Base-by-base conservation (phyloP, 169 alveolate species). In the Cryptosporidium tyzzeri region DNA sequence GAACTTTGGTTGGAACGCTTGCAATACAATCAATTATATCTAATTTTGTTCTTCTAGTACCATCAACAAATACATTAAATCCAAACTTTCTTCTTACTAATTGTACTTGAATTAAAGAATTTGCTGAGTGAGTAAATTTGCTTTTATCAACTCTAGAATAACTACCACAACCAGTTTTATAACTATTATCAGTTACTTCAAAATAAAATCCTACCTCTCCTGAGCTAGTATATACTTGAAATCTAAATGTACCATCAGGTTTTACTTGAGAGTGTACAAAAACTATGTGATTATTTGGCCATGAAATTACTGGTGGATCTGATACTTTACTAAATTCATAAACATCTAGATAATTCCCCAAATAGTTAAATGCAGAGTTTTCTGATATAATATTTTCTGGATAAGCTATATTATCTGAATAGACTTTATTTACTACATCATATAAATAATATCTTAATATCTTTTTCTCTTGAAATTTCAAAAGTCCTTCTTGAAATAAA, bases 261-360 rank as follows among this genome's bases (percentile, higher is more conserved):
- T 35, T 31, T 33, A 73, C 70, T n/a, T 53, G 71, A 53, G 86
- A 73, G 3, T 50, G 16, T 8, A 80, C 41, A 37, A 80, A 80
- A 23, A 80, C 89, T 12, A 80, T 62, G 33, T 80, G 89, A 80
- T 80, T 41, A 16, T 31, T 7, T 48, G 89, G 89, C 89, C 89
- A 80, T 41, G 80, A 45, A 26, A 55, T 23, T 35, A 73, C 86
- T 14, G 68, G 26, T 31, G 86, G 86, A 3, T 53, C 35, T 1
- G 86, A 73, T 3, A 35, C 69, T 18, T 55, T 59, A 29, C 59
- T 59, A 31, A 73, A 58, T 37, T 31, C 48, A 59, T 73, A 73
- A 23, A 31, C 35, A 1, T 7, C 6, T 21, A 58, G 0, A 18
- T 73, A 55, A 41, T 73, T 33, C 21, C 39, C 86, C 53, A 73